Percentiles rank a stretch among this genome's conserved stretches.
These are phyloP conservation scores for Lasiosphaeria ovina DNA, from an alignment of 495 filamentous ascomycete genomes.

Conservation along the genomic window DNA sequence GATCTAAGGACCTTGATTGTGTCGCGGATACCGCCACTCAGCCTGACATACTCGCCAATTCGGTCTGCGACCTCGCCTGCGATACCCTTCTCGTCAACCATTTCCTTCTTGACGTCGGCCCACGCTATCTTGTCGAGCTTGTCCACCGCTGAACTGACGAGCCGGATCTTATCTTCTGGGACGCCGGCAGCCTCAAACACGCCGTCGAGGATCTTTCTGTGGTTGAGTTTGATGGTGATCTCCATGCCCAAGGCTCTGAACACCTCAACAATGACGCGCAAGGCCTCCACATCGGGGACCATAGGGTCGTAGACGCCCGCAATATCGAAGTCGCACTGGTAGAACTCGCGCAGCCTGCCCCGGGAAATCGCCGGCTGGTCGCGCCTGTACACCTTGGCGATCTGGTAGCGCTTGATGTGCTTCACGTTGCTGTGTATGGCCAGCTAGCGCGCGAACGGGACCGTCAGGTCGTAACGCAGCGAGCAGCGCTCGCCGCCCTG, in stretches of 20 bases:
- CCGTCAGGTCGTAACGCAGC: slow-evolving; percentile 86
- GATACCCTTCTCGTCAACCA: slow-evolving; percentile 90
- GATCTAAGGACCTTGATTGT: slow-evolving; percentile 63
- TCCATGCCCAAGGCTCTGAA: slow-evolving; percentile 75
- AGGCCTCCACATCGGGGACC: slow-evolving; percentile 92
- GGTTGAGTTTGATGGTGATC: slow-evolving; percentile 88
- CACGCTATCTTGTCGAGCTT: slow-evolving; percentile 93
- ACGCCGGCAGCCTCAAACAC: slow-evolving; percentile 90
- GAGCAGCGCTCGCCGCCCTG: slow-evolving; percentile 84
- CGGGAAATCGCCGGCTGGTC: slow-evolving; percentile 46
- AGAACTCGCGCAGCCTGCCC: slow-evolving; percentile 93
- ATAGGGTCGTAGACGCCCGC: slow-evolving; percentile 88
- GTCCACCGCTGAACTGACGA: slow-evolving; percentile 88
- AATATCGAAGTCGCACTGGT: slow-evolving; percentile 97
- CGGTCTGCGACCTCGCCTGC: slow-evolving; percentile 70
- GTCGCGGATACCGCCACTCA: slow-evolving; percentile 61
- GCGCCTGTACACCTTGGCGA: slow-evolving; percentile 72
- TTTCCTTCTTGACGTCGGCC: slow-evolving; percentile 86
- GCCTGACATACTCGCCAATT: slow-evolving; percentile 77
- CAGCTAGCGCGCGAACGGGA: slow-evolving; percentile 89
- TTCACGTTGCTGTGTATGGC: slow-evolving; percentile 76
- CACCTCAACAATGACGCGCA: slow-evolving; percentile 80
- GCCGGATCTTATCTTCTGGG: slow-evolving; percentile 76
- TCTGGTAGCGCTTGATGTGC: slow-evolving; percentile 85
- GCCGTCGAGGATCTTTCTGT: slow-evolving; percentile 90